Conservation (phyloP, 2,329 filamentous ascomycete genomes). For the Apiospora aurea region DNA sequence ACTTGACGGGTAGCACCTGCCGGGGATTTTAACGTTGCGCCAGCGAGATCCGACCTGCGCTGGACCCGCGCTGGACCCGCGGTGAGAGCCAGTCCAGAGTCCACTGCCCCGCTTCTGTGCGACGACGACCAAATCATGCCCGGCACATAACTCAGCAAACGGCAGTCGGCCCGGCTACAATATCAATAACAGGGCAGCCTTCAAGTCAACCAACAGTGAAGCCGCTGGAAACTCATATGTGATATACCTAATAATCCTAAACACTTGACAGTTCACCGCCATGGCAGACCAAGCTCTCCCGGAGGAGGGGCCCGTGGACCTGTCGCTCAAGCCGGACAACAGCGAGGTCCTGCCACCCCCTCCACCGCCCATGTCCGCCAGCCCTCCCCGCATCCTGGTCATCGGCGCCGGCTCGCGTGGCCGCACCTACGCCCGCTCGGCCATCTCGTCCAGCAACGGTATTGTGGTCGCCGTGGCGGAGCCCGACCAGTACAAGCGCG, state of each 20-base stretch:
- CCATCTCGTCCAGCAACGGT: constrained; percentile 69
- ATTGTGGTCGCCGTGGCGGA: constrained; percentile 82
- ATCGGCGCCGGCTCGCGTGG: constrained; percentile 86
- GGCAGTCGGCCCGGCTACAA: background rate
- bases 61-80: background rate
- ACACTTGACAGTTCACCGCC: background rate
- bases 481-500: constrained; percentile 78
- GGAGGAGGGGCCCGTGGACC: constrained; percentile 39
- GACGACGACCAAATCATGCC: constrained; percentile 8
- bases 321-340: constrained; percentile 29
- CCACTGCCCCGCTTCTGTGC: constrained; percentile 10
- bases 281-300: constrained; percentile 40
- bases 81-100: background rate
- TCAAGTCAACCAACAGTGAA: background rate
- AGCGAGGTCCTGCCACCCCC: constrained; percentile 44
- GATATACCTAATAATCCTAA: background rate
- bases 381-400: constrained; percentile 73
- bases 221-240: too few relatives aligned
- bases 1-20: background rate
- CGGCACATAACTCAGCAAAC: constrained; percentile 17
- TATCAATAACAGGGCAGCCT: background rate
- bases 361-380: constrained; percentile 53
- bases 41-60: constrained; percentile 2
- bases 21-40: background rate
- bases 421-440: constrained; percentile 73